Evolutionary conservation across 2,329 filamentous ascomycete genomes (phyloP), one percentile per base, ranked within the genome.

Genomic region (Aspergillus neoniger): DNA sequence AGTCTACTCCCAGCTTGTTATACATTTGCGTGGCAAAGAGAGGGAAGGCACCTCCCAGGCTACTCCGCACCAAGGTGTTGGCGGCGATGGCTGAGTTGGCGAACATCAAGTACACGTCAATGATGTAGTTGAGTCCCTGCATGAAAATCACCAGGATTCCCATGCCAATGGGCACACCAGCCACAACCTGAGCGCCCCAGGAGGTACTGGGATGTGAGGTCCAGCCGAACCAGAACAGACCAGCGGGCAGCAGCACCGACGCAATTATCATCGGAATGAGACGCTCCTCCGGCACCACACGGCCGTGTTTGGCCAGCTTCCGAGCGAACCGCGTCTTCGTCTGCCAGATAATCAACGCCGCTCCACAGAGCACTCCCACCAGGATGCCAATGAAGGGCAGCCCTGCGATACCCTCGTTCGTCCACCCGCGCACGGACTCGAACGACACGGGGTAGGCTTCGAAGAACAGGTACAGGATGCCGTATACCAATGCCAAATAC

Each of bases 211-310:
- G 71, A 52, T 71, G 73, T 0, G 77, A 77, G 8, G 76, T 76
- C 81, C 81, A 83, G 14, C 75, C 80, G 61, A 81, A 82, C 76
- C 78, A 80, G 65, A 82, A 82, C 5, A 82, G 69, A 39, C 80
- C 80, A 43, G 70, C 67, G 0, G 80, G 79, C 5, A 83, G 68
- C 4, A 79, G 61, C 10, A 78, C 63, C 0, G 74, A 77, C 21
- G 76, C 78, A 12, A 80, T 55, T 49, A 82, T 78, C 76, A 81
- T 79, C 3, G 78, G 76, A 4, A 77, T 69, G 2, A 83, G 71
- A 51, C 80, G 74, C 61, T 77, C 76, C 69, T 82, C 80, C 12
- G 80, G 80, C 3, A 77, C 61, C 63, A 78, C 71, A 15, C 58
- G 64, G 44, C 73, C 72, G 39, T 74, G 67, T 39, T 74, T 70